Conservation (phyloP, 495 filamentous ascomycete species). For the Lepidopterella palustris region DNA sequence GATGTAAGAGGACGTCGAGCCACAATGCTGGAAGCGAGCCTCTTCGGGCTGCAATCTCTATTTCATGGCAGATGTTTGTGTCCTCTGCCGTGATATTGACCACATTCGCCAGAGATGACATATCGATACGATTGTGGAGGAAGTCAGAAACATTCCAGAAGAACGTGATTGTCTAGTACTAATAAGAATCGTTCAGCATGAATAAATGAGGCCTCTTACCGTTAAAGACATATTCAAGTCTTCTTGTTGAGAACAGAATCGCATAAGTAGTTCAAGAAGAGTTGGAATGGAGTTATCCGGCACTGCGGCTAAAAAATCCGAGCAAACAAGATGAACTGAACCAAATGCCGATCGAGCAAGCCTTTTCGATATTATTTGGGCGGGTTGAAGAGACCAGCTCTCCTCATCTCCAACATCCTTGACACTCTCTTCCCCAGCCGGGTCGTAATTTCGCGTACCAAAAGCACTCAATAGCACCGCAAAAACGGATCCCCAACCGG, state of each 20-base stretch:
- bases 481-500: conserved; percentile 81
- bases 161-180: conserved; percentile 68
- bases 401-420: not conserved
- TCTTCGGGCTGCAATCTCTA: conserved; percentile 46
- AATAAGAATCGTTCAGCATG: not conserved
- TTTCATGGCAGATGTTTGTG: conserved; percentile 38
- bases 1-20: conserved; percentile 72
- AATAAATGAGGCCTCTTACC: conserved; percentile 38
- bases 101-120: conserved; percentile 41
- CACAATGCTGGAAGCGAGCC: conserved; percentile 61
- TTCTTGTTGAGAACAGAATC: conserved; percentile 78
- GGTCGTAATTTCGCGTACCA: conserved; percentile 27
- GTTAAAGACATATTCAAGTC: conserved; percentile 95
- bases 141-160: conserved; percentile 95
- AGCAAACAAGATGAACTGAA: conserved; percentile 85
- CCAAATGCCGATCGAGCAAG: conserved; percentile 80
- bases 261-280: conserved; percentile 80
- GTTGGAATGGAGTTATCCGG: conserved; percentile 72
- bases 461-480: conserved; percentile 82
- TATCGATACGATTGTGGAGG: conserved; percentile 48
- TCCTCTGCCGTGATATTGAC: conserved; percentile 41
- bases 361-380: conserved; percentile 49
- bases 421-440: not conserved
- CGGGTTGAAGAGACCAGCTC: not conserved
- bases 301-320: conserved; percentile 79